Base-by-base conservation (phyloP, 768 basidiomycete species). In the Pleurotus salmoneostramineus region DNA sequence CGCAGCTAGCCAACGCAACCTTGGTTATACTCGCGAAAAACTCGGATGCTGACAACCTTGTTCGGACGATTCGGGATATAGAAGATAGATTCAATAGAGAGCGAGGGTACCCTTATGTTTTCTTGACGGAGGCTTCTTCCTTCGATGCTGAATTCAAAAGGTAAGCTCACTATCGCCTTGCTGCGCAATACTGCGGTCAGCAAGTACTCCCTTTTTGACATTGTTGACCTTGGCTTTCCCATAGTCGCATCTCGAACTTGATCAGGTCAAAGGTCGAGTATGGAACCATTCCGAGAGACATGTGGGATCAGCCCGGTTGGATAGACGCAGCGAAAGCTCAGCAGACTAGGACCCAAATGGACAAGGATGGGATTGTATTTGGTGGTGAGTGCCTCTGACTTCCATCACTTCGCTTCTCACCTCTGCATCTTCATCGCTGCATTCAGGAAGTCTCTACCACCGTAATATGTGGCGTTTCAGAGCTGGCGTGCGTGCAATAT, bases 31-130 rank as follows among this genome's bases (percentile, higher is more conserved):
- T 95, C 27, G 87, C 83, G 35, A 77, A 87, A 45, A 91, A 91
- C 66, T 70, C 74, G 34, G 89, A 91, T 58, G 61, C 87, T 4
- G 62, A 78, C 15, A 77, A 78, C 14, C 80, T 86, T 45, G 71
- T 89, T 50, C 72, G 73, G 37, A 88, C 85, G 61, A 84, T 94
- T 63, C 81, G 81, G 60, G 82, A 89, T 68, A 72, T 93, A 60
- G 94, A 96, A 72, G 83, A 89, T 61, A 73, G 85, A 42, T 95
- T 95, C 74, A 97, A 97, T 71, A 74, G 77, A 44, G 81, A 78
- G 59, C 89, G 83, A 62, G 77, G 80, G 17, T 96, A 97, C 65
- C 91, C 93, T 3, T 96, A 91, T 69, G 87, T 93, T 17, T 90
- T 97, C 72, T 75, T 98, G 44, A 45, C 31, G 10, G 50, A 51